Base-by-base conservation (phyloP, 1,139 yeast genomes). In the Diutina mesorugosa region DNA sequence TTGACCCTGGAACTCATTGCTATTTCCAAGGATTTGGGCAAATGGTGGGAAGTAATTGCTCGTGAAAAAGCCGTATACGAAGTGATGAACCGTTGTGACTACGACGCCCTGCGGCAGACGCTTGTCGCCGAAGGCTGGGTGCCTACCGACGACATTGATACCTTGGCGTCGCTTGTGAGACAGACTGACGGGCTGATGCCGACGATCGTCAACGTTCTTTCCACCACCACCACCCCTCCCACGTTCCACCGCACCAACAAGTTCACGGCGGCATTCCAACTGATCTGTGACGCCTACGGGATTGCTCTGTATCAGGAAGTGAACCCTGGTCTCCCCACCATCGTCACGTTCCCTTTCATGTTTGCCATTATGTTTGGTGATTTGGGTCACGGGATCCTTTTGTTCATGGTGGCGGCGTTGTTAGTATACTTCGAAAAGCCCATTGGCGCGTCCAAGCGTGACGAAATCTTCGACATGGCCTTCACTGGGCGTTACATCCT, bases 341-440 rank as follows among this genome's bases (percentile, higher is more conserved):
- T 91, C 55, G 87, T 93, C 45, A 93, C 99, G 0, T 93, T 93
- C 73, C 99, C 99, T 14, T 93, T 95, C 71, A 90, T 93, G 97
- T 93, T 93, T 75, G 97, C 99, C 46, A 88, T 95, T 63, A 93
- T 93, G 99, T 93, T 93, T 77, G 99, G 99, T 71, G 99, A 93
- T 72, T 72, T 91, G 60, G 99, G 99, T 4, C 99, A 93, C 69
- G 99, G 99, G 18, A 74, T 90, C 57, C 80, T 95, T 59, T 76
- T 95, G 64, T 74, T 84, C 53, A 69, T 89, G 61, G 91, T 88
- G 10, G 95, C 95, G 8, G 68, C 83, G 45, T 76, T 77, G 52
- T 73, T 93, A 64, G 90, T 93, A 16, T 63, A 79, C 56, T 84
- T 85, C 64, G 99, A 93, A 70, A 70, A 71, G 58, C 72, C 73